These are phyloP conservation scores for Zygnema circumcarinatum DNA, from an alignment of 139 green algal genomes.

Conservation along the genomic window DNA sequence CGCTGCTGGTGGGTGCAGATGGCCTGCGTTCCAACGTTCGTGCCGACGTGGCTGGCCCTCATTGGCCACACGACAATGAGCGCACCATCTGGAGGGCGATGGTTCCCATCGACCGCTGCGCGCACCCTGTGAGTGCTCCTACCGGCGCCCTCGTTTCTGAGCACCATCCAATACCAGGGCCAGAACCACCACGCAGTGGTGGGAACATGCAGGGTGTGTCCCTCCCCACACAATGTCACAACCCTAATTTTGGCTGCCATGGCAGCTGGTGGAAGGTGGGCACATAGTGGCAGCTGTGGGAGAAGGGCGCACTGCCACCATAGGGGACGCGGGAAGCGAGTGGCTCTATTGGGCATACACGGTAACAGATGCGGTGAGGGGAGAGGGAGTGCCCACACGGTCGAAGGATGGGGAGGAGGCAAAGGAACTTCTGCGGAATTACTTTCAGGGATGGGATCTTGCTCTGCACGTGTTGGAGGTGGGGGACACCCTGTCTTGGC, in stretches of 20 bases:
- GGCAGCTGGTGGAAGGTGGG: neutral
- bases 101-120: neutral
- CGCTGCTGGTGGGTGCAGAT: conserved; percentile 29
- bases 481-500: no score
- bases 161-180: neutral
- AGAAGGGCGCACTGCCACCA: neutral
- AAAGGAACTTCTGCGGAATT: neutral
- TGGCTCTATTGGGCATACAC: conserved; percentile 10
- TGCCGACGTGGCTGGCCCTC: neutral
- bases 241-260: no score
- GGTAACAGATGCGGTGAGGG: neutral
- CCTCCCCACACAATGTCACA: no score
- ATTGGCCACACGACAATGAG: conserved; percentile 15
- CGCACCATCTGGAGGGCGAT: conserved; percentile 35
- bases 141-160: neutral
- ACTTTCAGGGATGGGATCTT: neutral
- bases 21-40: conserved; percentile 22
- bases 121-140: conserved; percentile 6
- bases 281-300: neutral
- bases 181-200: no score
- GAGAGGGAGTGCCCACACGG: neutral
- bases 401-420: neutral
- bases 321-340: neutral
- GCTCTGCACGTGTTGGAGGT: neutral
- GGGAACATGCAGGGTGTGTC: no score